Evolutionary conservation across 441 rosid genomes (phyloP).

Genomic region (Breynia disticha): DNA sequence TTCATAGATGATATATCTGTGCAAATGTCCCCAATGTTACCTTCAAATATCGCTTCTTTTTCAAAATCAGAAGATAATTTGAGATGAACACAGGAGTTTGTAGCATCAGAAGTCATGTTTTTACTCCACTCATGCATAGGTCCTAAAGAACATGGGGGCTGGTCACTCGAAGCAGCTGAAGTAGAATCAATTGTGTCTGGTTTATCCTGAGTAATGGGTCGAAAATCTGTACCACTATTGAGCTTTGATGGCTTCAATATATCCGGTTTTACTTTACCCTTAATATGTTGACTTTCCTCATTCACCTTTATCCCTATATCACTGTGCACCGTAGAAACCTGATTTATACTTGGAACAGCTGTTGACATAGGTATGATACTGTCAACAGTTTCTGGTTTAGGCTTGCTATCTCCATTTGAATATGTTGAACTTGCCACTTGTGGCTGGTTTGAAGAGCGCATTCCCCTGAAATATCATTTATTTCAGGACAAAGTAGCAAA

Average conservation of each 20-base stretch:
- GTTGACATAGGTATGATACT: constrained; percentile 31
- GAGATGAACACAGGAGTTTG: constrained; percentile 19
- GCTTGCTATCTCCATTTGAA: constrained; percentile 45
- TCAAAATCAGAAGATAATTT: constrained; percentile 22
- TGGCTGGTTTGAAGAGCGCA: constrained; percentile 46
- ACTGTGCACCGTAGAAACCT: constrained; percentile 24
- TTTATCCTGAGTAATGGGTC: constrained; percentile 24
- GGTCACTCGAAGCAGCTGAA: constrained; percentile 18
- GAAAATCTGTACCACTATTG: constrained; percentile 23
- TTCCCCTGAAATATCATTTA: constrained; percentile 55
- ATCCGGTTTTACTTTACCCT: constrained; percentile 34
- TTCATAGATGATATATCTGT: constrained; percentile 32
- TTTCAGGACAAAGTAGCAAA: constrained; percentile 13
- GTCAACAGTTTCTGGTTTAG: constrained; percentile 33
- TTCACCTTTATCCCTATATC: constrained; percentile 36
- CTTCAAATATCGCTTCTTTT: constrained; percentile 20
- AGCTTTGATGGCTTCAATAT: constrained; percentile 29
- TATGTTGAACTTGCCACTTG: constrained; percentile 27
- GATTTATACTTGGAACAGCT: constrained; percentile 32
- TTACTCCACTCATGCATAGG: constrained; percentile 26
- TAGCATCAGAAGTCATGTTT: constrained; percentile 19
- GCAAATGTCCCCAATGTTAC: constrained; percentile 22
- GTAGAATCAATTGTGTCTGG: constrained; percentile 22
- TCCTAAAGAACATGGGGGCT: constrained; percentile 22
- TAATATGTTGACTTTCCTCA: constrained; percentile 33